A percentile compares a stretch with the other conserved stretches of the same genome.
Conservation (phyloP, 2,329 filamentous ascomycete genomes). For the Epichloe glyceriae region DNA sequence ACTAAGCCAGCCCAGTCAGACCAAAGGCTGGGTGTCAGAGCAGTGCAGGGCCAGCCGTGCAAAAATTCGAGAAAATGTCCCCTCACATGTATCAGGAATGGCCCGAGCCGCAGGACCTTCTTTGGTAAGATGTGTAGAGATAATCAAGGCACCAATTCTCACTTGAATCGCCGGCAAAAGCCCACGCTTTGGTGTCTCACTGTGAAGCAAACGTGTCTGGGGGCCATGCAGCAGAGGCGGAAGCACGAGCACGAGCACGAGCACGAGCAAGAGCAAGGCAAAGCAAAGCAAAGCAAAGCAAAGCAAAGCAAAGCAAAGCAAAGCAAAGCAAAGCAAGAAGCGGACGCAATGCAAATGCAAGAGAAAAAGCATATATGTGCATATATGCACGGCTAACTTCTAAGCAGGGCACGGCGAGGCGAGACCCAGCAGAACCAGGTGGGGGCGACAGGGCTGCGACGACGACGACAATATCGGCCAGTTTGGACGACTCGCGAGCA, state of each 20-base stretch:
- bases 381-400: slow-evolving; percentile 3
- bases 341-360: slow-evolving; percentile 1
- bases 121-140: not conserved
- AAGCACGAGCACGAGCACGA: not conserved
- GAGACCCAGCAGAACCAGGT: slow-evolving; percentile 2
- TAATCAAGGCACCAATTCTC: too few species aligned
- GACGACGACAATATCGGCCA: not conserved
- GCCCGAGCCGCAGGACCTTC: not conserved
- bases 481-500: not conserved
- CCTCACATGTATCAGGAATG: not conserved
- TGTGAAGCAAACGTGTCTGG: not conserved
- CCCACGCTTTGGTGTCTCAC: too few species aligned
- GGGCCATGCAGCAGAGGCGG: not conserved
- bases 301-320: not conserved
- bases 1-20: too few species aligned
- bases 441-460: not conserved
- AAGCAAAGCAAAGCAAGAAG: slow-evolving; percentile 1
- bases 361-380: slow-evolving; percentile 1
- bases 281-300: not conserved
- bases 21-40: too few species aligned
- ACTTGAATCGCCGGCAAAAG: too few species aligned
- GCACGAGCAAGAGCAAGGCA: not conserved
- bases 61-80: not conserved
- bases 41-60: not conserved
- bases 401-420: slow-evolving; percentile 5